Conservation (phyloP, 2,329 filamentous ascomycete genomes). For the Arthrocladium fulminans region DNA sequence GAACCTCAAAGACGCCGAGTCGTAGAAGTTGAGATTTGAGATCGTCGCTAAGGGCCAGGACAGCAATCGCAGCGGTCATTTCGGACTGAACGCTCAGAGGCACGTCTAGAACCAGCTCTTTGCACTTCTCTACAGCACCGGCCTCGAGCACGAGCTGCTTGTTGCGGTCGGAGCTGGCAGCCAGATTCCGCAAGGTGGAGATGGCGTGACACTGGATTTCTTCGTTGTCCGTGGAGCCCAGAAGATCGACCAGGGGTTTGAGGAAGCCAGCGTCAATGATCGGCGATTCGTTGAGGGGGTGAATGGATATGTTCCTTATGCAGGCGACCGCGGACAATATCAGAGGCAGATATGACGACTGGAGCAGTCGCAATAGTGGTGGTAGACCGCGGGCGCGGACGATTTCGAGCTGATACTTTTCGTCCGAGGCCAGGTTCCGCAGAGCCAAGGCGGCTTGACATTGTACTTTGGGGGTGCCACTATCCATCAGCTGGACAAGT, state of each 20-base stretch:
- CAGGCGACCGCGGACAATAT: slow-evolving; percentile 96
- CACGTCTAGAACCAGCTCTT: slow-evolving; percentile 87
- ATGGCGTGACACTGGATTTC: slow-evolving; percentile 99
- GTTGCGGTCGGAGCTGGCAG: slow-evolving; percentile 93
- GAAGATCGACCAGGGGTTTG: slow-evolving; percentile 82
- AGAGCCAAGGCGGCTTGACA: slow-evolving; percentile 93
- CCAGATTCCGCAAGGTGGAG: slow-evolving; percentile 87
- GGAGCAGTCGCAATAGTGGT: slow-evolving; percentile 77
- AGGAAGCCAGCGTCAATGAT: slow-evolving; percentile 97
- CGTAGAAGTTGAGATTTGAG: slow-evolving; percentile 85
- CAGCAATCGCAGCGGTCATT: slow-evolving; percentile 98
- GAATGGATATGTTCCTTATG: slow-evolving; percentile 97
- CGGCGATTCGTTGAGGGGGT: slow-evolving; percentile 92
- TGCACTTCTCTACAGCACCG: slow-evolving; percentile 96
- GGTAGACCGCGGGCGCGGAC: slow-evolving; percentile 78
- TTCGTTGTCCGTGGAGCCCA: slow-evolving; percentile 93
- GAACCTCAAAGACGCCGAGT: slow-evolving; percentile 87
- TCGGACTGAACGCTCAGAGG: slow-evolving; percentile 93
- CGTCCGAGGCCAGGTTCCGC: slow-evolving; percentile 90
- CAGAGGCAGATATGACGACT: slow-evolving; percentile 89
- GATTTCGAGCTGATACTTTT: slow-evolving; percentile 97
- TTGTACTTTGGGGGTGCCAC: slow-evolving; percentile 92
- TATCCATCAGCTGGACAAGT: slow-evolving; percentile 93
- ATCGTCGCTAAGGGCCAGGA: slow-evolving; percentile 89
- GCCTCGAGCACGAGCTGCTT: slow-evolving; percentile 96